phyloP scores from a whole-genome alignment of 1,139 yeast species.

The Citeromyces hawaiiensis region DNA sequence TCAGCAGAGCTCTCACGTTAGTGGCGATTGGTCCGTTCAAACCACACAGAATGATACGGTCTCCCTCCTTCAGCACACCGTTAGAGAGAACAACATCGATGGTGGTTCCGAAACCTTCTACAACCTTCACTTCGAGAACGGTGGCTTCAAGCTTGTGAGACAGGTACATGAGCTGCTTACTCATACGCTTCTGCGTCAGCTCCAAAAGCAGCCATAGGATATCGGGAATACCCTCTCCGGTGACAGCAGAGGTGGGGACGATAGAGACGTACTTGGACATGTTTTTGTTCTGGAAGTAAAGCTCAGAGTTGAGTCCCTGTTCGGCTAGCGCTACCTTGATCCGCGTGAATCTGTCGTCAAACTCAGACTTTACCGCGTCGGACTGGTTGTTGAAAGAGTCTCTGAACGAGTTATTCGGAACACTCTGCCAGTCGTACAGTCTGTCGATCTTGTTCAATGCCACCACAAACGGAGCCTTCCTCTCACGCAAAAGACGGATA shows the following conservation, averaged over 20 bases:
- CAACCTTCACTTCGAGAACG: conserved; percentile 92
- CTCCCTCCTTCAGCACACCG: conserved; percentile 92
- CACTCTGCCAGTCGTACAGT: conserved; percentile 84
- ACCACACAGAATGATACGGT: conserved; percentile 91
- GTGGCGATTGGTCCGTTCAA: conserved; percentile 99
- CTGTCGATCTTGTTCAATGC: conserved; percentile 97
- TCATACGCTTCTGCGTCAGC: conserved; percentile 96
- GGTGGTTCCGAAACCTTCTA: conserved; percentile 98
- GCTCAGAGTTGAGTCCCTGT: conserved; percentile 96
- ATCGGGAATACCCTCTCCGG: conserved; percentile 99
- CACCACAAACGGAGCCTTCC: conserved; percentile 96
- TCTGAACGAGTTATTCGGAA: conserved; percentile 90
- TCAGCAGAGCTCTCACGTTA: conserved; percentile 83
- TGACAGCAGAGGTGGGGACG: conserved; percentile 96
- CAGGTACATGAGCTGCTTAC: conserved; percentile 93
- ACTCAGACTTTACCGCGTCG: conserved; percentile 81
- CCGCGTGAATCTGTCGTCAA: conserved; percentile 73
- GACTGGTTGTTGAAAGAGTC: conserved; percentile 79
- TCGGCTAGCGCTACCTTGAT: conserved; percentile 90
- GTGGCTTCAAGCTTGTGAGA: conserved; percentile 84
- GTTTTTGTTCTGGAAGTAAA: conserved; percentile 90
- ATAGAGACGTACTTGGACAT: conserved; percentile 87
- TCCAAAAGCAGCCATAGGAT: conserved; percentile 90
- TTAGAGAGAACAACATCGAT: conserved; percentile 94
- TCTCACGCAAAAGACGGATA: conserved; percentile 78